Evolutionary conservation across 257 asterid species (phyloP).

Genomic region (Fraxinus excelsior): DNA sequence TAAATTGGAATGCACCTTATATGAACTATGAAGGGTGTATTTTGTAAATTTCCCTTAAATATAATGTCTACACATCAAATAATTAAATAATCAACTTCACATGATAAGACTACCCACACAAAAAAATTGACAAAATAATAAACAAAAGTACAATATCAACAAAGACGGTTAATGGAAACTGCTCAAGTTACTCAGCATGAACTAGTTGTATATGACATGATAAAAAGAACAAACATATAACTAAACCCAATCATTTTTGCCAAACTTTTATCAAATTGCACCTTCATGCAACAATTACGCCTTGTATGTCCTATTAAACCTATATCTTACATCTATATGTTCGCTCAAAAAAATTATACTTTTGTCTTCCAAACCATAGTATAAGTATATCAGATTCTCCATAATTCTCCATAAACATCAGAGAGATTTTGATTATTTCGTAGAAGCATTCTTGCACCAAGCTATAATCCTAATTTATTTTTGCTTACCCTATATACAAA

Average conservation of each 20-base stretch:
- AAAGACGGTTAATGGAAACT: background rate
- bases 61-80: background rate
- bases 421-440: background rate
- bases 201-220: background rate
- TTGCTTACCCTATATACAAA: background rate
- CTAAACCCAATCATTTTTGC: background rate
- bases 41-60: background rate
- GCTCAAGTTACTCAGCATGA: background rate
- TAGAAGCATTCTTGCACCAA: background rate
- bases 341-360: background rate
- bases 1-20: background rate
- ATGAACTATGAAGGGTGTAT: background rate
- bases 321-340: background rate
- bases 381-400: background rate
- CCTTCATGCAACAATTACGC: background rate
- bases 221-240: background rate
- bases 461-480: background rate
- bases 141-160: background rate
- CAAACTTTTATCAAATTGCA: background rate
- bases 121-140: background rate
- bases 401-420: background rate
- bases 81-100: background rate
- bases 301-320: background rate
- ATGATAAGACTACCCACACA: background rate
- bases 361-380: background rate